phyloP scores from a whole-genome alignment of 768 basidiomycete species.

The Mycena latifolia region DNA sequence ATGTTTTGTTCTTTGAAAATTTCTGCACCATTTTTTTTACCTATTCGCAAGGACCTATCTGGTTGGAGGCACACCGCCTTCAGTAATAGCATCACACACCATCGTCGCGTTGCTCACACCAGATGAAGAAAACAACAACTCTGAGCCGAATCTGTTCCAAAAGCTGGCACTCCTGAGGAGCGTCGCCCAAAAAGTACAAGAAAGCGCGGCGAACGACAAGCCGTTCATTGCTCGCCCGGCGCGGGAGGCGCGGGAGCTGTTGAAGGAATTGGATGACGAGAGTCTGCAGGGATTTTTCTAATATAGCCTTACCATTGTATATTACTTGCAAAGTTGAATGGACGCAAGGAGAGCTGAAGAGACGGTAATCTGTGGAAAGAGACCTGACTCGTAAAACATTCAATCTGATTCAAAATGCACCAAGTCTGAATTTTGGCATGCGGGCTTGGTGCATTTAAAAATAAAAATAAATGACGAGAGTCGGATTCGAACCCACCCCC shows the following conservation, averaged over 20 bases:
- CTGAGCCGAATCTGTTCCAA: constrained; percentile 71
- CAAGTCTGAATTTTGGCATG: too few relatives aligned
- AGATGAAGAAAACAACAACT: constrained; percentile 54
- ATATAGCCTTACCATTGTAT: not conserved
- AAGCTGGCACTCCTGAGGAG: constrained; percentile 68
- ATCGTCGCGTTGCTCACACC: constrained; percentile 68
- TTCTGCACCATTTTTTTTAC: constrained; percentile 21
- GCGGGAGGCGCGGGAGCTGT: constrained; percentile 82
- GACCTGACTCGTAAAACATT: too few relatives aligned
- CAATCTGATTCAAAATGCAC: too few relatives aligned
- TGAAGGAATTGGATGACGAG: constrained; percentile 62
- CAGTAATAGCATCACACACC: constrained; percentile 69
- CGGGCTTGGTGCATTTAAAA: too few relatives aligned
- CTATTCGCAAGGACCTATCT: constrained; percentile 65
- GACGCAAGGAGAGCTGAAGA: too few relatives aligned
- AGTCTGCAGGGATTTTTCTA: constrained; percentile 60
- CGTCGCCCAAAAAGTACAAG: constrained; percentile 80
- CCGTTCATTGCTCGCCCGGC: constrained; percentile 83
- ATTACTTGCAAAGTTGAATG: too few relatives aligned
- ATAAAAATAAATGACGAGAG: too few relatives aligned
- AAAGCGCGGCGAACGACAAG: constrained; percentile 76
- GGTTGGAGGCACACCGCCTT: constrained; percentile 75
- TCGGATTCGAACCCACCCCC: too few relatives aligned
- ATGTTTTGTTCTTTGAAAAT: constrained; percentile 43
- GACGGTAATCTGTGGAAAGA: too few relatives aligned